A percentile compares a stretch with the other conserved stretches of the same genome.
phyloP scores from a whole-genome alignment of 768 basidiomycete species.

The Podaxis carcinomalis region DNA sequence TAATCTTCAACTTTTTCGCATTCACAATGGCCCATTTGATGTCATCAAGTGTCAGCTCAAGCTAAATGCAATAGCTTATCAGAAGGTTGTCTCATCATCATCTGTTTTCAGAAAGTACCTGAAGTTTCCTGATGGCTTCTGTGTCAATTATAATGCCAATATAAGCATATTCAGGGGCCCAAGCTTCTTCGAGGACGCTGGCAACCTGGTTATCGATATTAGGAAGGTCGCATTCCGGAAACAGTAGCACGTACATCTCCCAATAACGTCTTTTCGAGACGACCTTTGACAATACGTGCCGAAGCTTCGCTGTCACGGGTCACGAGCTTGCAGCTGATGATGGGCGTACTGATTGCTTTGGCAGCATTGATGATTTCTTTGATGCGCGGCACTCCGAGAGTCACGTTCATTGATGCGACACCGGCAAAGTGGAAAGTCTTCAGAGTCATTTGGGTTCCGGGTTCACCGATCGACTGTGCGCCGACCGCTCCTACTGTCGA shows the following conservation, averaged over 20 bases:
- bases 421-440: constrained; percentile 99
- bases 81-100: background rate
- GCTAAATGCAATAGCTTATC: constrained; percentile 36
- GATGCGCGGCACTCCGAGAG: constrained; percentile 98
- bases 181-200: constrained; percentile 90
- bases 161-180: constrained; percentile 90
- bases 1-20: constrained; percentile 89
- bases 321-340: constrained; percentile 94
- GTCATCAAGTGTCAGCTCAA: constrained; percentile 90
- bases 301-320: constrained; percentile 85
- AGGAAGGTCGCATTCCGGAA: background rate
- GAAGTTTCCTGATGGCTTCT: constrained; percentile 83
- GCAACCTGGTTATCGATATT: constrained; percentile 56
- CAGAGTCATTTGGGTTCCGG: constrained; percentile 98
- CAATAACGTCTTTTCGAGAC: constrained; percentile 90
- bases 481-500: constrained; percentile 98
- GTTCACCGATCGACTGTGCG: constrained; percentile 98
- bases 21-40: constrained; percentile 88
- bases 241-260: constrained; percentile 65
- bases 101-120: constrained; percentile 40
- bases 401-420: constrained; percentile 99
- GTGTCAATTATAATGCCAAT: constrained; percentile 90
- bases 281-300: constrained; percentile 94
- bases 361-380: constrained; percentile 99
- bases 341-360: constrained; percentile 95